Evolutionary conservation across 495 filamentous ascomycete genomes (phyloP).

Genomic region (Penicillium desertorum): DNA sequence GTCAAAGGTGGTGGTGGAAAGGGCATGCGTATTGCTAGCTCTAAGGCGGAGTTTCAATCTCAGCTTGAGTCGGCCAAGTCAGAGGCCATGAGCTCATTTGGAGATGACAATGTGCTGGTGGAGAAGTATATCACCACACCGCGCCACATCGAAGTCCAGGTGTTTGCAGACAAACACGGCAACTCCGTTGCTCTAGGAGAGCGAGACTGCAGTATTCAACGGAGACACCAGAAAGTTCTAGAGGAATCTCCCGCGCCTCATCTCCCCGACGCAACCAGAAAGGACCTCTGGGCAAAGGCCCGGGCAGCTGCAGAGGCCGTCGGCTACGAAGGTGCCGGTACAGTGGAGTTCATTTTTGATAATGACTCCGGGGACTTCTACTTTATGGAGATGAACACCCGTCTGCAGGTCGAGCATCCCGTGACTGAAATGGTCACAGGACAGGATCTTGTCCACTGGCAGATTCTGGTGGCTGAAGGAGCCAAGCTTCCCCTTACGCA

Average conservation of each 20-base stretch:
- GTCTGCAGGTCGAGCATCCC: slow-evolving; percentile 95
- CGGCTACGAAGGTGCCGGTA: slow-evolving; percentile 93
- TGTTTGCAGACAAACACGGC: slow-evolving; percentile 90
- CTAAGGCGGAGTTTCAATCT: slow-evolving; percentile 71
- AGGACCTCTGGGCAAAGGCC: slow-evolving; percentile 93
- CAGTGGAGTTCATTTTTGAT: slow-evolving; percentile 98
- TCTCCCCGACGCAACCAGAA: slow-evolving; percentile 71
- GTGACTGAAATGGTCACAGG: slow-evolving; percentile 97
- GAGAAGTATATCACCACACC: slow-evolving; percentile 96
- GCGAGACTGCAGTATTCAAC: slow-evolving; percentile 82
- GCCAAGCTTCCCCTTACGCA: slow-evolving; percentile 83
- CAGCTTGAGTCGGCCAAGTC: slow-evolving; percentile 86
- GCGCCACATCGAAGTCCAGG: slow-evolving; percentile 94
- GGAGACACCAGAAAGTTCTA: slow-evolving; percentile 93
- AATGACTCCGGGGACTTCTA: slow-evolving; percentile 91
- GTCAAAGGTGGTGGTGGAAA: slow-evolving; percentile 97
- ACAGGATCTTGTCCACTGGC: slow-evolving; percentile 93
- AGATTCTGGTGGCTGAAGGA: slow-evolving; percentile 88
- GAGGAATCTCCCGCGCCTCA: slow-evolving; percentile 95
- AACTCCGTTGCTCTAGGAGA: slow-evolving; percentile 84
- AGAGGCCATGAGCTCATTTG: slow-evolving; percentile 88
- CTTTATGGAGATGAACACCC: slow-evolving; percentile 99
- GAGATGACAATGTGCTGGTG: slow-evolving; percentile 93
- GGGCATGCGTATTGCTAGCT: slow-evolving; percentile 92
- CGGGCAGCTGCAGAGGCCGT: slow-evolving; percentile 86